Base-by-base conservation (phyloP, 257 asterid species). In the Solanum clarkiae region DNA sequence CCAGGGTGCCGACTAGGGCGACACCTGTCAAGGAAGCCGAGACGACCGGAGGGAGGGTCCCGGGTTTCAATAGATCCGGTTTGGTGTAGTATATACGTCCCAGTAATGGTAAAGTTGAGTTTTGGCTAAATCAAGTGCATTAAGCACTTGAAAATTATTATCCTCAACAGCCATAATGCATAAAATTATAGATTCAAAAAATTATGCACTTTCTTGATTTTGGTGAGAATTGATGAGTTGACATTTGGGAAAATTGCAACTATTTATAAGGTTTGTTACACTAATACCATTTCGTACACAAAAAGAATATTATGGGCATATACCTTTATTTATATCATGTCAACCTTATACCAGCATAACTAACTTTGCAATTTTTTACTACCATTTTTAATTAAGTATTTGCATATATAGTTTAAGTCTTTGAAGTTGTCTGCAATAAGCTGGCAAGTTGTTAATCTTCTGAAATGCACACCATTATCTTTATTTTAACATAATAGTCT, bases 1-100 rank as follows among this genome's bases (percentile, higher is more conserved):
- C 77, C 7, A 87, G 86, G 87, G 89, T 84, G n/a, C 90, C 90
- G 22, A 83, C 84, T 14, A 85, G 86, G 74, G 89, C 87, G 10
- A 80, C 89, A 56, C 87, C 89, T 18, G 85, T 84, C 44, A 87
- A 80, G 15, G 89, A 80, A 1, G 85, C 81, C 5, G 89, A n/a
- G 2, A 80, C 79, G 24, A 8, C 14, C 0, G 89, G 87, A 6
- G 88, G 87, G 56, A 88, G 90, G 75, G 86, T 81, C 32, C 89
- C 88, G 65, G 88, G 88, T 8, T 83, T 86, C 56, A 85, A 36
- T 10, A 84, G 36, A 24, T 17, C 68, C 16, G 86, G 80, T 45
- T 81, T 49, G 53, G 80, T 81, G 80, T 86, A 86, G 86, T 86
- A 81, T 57, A 86, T 12, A 63, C 88, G 88, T 32, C 88, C 88